Evolutionary conservation across 1,284 basidiomycete species (phyloP), one percentile per base, ranked within the genome.

Genomic region (Binderoboletus segoi): DNA sequence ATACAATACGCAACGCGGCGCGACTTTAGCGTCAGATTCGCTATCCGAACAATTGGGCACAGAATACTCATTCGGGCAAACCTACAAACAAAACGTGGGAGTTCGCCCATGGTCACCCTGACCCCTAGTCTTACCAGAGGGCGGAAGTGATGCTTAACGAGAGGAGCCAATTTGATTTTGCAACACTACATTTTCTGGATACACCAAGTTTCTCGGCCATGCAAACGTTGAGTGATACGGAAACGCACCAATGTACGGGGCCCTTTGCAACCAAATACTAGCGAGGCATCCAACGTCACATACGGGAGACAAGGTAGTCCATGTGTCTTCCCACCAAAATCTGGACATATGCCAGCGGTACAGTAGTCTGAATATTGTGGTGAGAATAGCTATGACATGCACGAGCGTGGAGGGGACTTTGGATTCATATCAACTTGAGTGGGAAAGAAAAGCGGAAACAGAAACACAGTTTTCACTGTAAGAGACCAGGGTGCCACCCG

Each of bases 321-420:
- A 69, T 45, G 56, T 43, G 24, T 67, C 66, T 2, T 67, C 66
- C 68, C 68, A 70, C 57, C 63, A 59, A 52, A 68, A 56, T 35
- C 21, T 58, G 13, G 56, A 54, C 23, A 59, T 33, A 35, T 51
- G 40, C 44, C 56, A 63, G 38, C 69, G 69, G 51, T 70, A 61
- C 16, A 58, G 23, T 6, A 68, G 52, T 45, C 67, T 60, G 18
- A 65, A 54, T 5, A 43, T 33, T 13, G 66, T 71, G 15, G 43
- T 18, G 10, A 65, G 30, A 24, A 68, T 65, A 18, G 58, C 64
- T 4, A 64, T 10, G 13, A 8, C 35, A 38, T 68, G 65, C 4
- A 41, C 44, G 35, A 58, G 3, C 16, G 68, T 66, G 18, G 67
- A 49, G 20, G 67, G 51, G 20, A 63, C 65, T 68, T 50, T 32